Evolutionary conservation across 192 early-diverging fungal species (phyloP).

Genomic region (Umbelopsis isabellina): DNA sequence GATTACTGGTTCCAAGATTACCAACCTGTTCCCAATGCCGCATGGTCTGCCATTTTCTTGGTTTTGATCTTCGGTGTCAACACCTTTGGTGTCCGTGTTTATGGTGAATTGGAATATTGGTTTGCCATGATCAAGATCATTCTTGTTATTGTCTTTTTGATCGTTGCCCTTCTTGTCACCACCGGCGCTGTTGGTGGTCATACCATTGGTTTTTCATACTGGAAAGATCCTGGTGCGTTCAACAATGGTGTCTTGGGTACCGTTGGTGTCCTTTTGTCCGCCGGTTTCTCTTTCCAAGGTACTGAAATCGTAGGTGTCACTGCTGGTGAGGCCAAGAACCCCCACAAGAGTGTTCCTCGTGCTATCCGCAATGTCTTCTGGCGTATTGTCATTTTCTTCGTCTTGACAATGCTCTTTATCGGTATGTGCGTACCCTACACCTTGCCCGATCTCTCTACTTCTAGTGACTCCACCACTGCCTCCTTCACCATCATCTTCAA

Average conservation of each 20-base stretch:
- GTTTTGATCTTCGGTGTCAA: slow-evolving; percentile 64
- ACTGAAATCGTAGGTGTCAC: slow-evolving; percentile 88
- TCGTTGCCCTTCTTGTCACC: slow-evolving; percentile 67
- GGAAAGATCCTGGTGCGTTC: slow-evolving; percentile 58
- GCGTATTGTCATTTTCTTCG: slow-evolving; percentile 85
- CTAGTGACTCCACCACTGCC: slow-evolving; percentile 54
- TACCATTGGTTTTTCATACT: slow-evolving; percentile 54
- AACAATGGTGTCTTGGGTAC: slow-evolving; percentile 61
- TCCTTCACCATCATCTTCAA: slow-evolving; percentile 68
- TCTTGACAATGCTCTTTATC: slow-evolving; percentile 77
- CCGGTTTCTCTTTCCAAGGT: slow-evolving; percentile 82
- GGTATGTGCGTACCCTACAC: slow-evolving; percentile 74
- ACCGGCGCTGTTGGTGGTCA: slow-evolving; percentile 59
- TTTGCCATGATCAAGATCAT: slow-evolving; percentile 78
- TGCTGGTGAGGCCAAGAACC: slow-evolving; percentile 84
- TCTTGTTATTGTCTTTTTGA: slow-evolving; percentile 74
- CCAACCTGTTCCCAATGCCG: slow-evolving; percentile 35
- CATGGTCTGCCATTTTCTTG: slow-evolving; percentile 55
- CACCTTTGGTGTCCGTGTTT: slow-evolving; percentile 68
- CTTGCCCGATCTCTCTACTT: slow-evolving; percentile 56
- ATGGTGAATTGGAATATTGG: slow-evolving; percentile 89
- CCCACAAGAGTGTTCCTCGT: slow-evolving; percentile 66
- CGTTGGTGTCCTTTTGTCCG: slow-evolving; percentile 65
- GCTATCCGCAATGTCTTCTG: slow-evolving; percentile 76
- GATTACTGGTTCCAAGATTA: slow-evolving; percentile 58